Percentiles rank a stretch among this genome's conserved stretches.
Conservation (phyloP, 345 rosid species). For the Mangifera indica region DNA sequence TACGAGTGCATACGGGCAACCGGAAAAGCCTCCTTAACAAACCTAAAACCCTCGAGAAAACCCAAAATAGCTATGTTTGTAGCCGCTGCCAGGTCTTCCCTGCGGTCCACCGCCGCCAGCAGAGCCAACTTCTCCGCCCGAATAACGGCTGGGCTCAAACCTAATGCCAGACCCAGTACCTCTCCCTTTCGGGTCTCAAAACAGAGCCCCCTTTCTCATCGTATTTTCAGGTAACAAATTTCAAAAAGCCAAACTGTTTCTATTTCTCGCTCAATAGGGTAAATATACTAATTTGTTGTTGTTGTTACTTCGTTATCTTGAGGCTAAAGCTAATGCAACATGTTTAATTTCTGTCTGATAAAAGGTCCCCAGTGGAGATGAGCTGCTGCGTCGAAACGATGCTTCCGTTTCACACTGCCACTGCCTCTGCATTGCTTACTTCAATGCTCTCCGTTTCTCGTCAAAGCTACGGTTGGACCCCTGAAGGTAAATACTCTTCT, state of each 20-base stretch:
- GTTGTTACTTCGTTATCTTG: no score
- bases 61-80: constrained; percentile 42
- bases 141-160: constrained; percentile 26
- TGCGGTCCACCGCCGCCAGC: constrained; percentile 49
- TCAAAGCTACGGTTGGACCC: constrained; percentile 53
- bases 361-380: constrained; percentile 74
- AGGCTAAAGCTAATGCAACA: not conserved
- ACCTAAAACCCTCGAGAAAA: constrained; percentile 3
- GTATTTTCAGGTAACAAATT: constrained; percentile 57
- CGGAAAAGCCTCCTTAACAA: not conserved
- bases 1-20: not conserved
- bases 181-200: constrained; percentile 48
- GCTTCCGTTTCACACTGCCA: constrained; percentile 84
- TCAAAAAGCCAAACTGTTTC: not conserved
- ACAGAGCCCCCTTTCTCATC: constrained; percentile 47
- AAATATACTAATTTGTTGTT: not conserved
- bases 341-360: not conserved
- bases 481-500: constrained; percentile 46
- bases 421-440: constrained; percentile 81
- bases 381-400: constrained; percentile 75
- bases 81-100: constrained; percentile 58
- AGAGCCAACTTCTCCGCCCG: not conserved
- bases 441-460: constrained; percentile 76
- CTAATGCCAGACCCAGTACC: constrained; percentile 31
- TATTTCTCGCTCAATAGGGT: no score